Percentiles rank a stretch among this genome's conserved stretches.
Conservation (phyloP, 371 early-diverging fungal species). For the Syncephalastrum monosporum region DNA sequence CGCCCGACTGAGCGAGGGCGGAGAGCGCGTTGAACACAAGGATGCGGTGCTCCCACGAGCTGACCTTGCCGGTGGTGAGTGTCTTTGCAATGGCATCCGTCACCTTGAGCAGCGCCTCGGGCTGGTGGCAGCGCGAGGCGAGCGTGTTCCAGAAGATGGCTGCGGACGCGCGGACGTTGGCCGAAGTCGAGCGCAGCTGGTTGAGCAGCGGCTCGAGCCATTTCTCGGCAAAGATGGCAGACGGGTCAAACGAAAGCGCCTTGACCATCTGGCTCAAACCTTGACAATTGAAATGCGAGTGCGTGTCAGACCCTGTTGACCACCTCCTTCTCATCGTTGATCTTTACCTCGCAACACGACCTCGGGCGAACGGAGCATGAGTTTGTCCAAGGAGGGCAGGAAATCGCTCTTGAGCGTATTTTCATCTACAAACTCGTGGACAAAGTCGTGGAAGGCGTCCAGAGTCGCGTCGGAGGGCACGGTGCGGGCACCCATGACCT, state of each 20-base stretch:
- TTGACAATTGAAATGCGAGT: slow-evolving; percentile 18
- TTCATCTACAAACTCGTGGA: slow-evolving; percentile 48
- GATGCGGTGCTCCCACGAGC: slow-evolving; percentile 66
- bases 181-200: slow-evolving; percentile 70
- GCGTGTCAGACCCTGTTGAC: neutral
- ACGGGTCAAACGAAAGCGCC: slow-evolving; percentile 62
- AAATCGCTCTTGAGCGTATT: slow-evolving; percentile 53
- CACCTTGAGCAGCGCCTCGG: slow-evolving; percentile 53
- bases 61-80: slow-evolving; percentile 56
- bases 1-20: slow-evolving; percentile 45
- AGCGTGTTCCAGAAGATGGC: slow-evolving; percentile 60
- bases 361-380: slow-evolving; percentile 89
- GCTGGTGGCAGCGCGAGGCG: slow-evolving; percentile 44
- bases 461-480: slow-evolving; percentile 50
- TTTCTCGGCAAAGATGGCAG: slow-evolving; percentile 59
- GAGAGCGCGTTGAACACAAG: slow-evolving; percentile 58
- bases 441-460: slow-evolving; percentile 61
- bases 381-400: slow-evolving; percentile 64
- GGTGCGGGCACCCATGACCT: slow-evolving; percentile 57
- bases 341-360: slow-evolving; percentile 64
- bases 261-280: slow-evolving; percentile 50
- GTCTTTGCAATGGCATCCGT: slow-evolving; percentile 59
- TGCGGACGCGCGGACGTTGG: slow-evolving; percentile 56
- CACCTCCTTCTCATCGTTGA: neutral
- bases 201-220: slow-evolving; percentile 66